Percentiles rank a stretch among this genome's conserved stretches.
Conservation (phyloP, 1,139 yeast genomes). For the Candida labiduridarum region DNA sequence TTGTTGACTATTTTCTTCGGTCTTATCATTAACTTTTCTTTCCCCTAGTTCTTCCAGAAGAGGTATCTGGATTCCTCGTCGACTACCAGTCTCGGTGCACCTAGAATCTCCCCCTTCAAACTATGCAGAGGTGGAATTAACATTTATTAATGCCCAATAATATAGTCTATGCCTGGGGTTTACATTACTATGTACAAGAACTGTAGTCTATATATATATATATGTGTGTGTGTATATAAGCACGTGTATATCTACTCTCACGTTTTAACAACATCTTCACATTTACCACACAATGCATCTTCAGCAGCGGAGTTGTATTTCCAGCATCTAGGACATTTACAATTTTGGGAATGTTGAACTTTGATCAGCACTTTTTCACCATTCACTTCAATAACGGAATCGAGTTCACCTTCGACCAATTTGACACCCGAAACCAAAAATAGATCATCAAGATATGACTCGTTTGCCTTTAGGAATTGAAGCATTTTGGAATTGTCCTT, state of each 20-base stretch:
- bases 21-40: too few species aligned
- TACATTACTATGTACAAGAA: constrained; percentile 2
- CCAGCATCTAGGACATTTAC: constrained; percentile 96
- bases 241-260: background rate
- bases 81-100: too few species aligned
- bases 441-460: constrained; percentile 51
- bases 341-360: constrained; percentile 20
- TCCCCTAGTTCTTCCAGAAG: too few species aligned
- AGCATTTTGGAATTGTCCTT: constrained; percentile 14
- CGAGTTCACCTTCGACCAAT: constrained; percentile 24
- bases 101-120: too few species aligned
- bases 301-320: constrained; percentile 59
- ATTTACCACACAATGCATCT: constrained; percentile 65
- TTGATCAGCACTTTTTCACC: constrained; percentile 9
- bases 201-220: background rate
- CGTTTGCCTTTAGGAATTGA: constrained; percentile 25
- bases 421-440: constrained; percentile 65
- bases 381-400: background rate
- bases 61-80: too few species aligned
- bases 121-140: too few species aligned
- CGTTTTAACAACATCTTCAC: constrained; percentile 42
- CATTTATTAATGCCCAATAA: background rate
- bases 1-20: too few species aligned
- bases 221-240: background rate
- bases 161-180: background rate